These are phyloP conservation scores for Phallus indusiatus DNA, from an alignment of 768 basidiomycete species.

Conservation along the genomic window DNA sequence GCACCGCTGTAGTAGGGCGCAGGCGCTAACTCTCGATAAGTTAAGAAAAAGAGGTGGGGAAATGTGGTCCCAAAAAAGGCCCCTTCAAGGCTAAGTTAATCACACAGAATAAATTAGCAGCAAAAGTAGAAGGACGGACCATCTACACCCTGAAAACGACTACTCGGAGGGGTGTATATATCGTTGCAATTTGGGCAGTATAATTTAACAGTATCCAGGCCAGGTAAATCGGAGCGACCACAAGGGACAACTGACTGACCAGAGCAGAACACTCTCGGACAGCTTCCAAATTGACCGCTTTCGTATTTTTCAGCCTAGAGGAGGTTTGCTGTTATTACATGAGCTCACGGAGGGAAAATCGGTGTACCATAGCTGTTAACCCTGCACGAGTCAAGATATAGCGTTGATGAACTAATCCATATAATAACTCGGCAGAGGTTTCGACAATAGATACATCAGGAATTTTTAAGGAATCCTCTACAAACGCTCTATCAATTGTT, in stretches of 20 bases:
- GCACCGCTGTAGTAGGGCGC: conserved; percentile 82
- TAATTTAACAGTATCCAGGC: conserved; percentile 93
- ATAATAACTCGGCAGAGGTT: conserved; percentile 92
- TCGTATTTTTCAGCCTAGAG: conserved; percentile 93
- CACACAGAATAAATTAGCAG: conserved; percentile 9
- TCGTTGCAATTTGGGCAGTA: conserved; percentile 98
- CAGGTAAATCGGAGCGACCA: conserved; percentile 91
- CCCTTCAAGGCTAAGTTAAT: conserved; percentile 36
- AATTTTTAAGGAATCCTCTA: conserved; percentile 90
- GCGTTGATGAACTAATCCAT: conserved; percentile 95
- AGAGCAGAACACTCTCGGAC: conserved; percentile 92
- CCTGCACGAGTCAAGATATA: conserved; percentile 94
- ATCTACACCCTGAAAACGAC: conserved; percentile 91
- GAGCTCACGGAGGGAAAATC: conserved; percentile 14
- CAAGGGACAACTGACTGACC: conserved; percentile 87
- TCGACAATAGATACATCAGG: conserved; percentile 99
- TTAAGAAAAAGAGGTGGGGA: conserved; percentile 95
- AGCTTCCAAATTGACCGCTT: conserved; percentile 79
- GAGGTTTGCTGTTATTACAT: not conserved
- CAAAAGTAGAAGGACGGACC: conserved; percentile 40
- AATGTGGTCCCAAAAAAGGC: conserved; percentile 99
- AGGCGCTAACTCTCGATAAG: conserved; percentile 89
- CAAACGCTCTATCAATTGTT: conserved; percentile 9
- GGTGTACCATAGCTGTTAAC: conserved; percentile 80
- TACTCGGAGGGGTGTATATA: conserved; percentile 91